Evolutionary conservation across 140 eudicot species (phyloP), one percentile per base, ranked within the genome.

Genomic region (Bidens hawaiensis): DNA sequence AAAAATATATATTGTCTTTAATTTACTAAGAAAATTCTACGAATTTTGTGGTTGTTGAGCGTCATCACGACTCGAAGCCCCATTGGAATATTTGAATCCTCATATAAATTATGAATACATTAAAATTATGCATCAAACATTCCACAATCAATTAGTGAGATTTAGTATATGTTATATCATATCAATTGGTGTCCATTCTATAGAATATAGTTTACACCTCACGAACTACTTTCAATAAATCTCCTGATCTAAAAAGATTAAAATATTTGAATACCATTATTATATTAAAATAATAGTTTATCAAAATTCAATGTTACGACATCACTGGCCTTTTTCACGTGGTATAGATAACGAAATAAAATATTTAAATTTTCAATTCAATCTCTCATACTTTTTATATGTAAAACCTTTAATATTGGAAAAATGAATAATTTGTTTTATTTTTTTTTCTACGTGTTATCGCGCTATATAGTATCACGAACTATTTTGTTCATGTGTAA

Each of bases 251-350:
- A 24, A 52, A 52, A 3, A 13, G 4, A 52, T 51, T 24, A 24
- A 19, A 9, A 24, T 24, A 13, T 13, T 1, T 13, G 12, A 51
- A 48, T 0, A 51, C 7, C 33, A 24, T 25, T 9, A 22, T 49
- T 0, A 51, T n/a, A n/a, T 23, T 21, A 19, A 5, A 19, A 13
- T 12, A 5, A 12, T 11, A 22, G 33, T 60, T 27, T 47, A 17
- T 5, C 24, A 50, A 45, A 26, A 68, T 57, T 18, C n/a, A 56
- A 42, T 19, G 18, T 21, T 45, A 41, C 22, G 33, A 55, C 24
- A 18, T 24, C 41, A 25, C 45, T 55, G 64, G 34, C 51, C 4
- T 31, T 34, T 38, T 54, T 52, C 65, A 55, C 73, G 30, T 21
- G 74, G 34, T 30, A 21, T 57, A 19, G 25, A 27, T 28, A 43